Evolutionary conservation across 257 asterid species (phyloP), one percentile per base, ranked within the genome.

Genomic region (Penstemon davidsonii): DNA sequence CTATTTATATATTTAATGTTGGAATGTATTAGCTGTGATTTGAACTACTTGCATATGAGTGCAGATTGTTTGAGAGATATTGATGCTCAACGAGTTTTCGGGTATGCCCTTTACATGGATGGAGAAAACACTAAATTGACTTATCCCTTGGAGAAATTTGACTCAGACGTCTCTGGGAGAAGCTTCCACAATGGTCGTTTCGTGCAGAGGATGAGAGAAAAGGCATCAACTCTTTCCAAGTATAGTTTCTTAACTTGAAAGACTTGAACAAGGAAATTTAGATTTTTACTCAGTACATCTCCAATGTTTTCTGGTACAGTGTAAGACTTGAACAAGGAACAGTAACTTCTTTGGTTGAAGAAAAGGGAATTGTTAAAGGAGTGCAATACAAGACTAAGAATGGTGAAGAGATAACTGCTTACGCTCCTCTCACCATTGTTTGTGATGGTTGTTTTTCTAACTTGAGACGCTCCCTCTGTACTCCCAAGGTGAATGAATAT

Each of bases 161-260:
- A 78, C 25, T 59, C 91, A 0, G 87, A 88, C 69, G 83, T 88
- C 41, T 73, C 95, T 0, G 98, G 95, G 49, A 84, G 94, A 71
- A 75, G 90, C 78, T 91, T 91, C 69, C 95, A 89, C 72, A 85
- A 91, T 37, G 98, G 98, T 49, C 91, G 95, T n/a, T 91, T 88
- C 75, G 78, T 91, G 42, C 93, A 82, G 51, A 70, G 81, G 80
- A 79, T 91, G 98, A 75, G 98, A 70, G 87, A 85, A 51, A 91
- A 91, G 77, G 95, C 94, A 40, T 70, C 84, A 43, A 76, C 92
- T 3, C 82, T 91, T 74, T 60, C 90, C 38, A 91, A 84, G 97
- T 91, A 90, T 13, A 7, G 15, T 10, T 44, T 58, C 41, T n/a
- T 50, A 44, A 15, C 69, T 18, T 41, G 1, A n/a, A 45, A 65